Evolutionary conservation across 2,329 filamentous ascomycete genomes (phyloP), one percentile per base, ranked within the genome.

Genomic region (Mycosphaerella sp.): DNA sequence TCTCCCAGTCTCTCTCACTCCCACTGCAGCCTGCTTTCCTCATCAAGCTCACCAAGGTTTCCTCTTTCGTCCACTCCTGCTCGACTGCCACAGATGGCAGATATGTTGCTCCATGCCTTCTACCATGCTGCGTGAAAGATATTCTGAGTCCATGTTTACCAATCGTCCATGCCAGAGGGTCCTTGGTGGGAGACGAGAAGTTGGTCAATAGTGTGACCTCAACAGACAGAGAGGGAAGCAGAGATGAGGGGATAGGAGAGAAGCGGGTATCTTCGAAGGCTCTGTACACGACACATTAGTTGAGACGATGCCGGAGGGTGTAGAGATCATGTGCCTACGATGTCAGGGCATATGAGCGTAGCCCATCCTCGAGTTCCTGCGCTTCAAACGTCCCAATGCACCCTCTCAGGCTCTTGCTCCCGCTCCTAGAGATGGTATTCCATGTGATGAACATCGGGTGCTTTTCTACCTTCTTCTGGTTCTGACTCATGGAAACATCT

Each of bases 361-460:
- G 74, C 3, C 89, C 90, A 1, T 79, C 71, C 27, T 82, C 77
- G 10, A 98, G 79, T 44, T 85, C 80, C 63, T 87, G 81, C 2
- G 83, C 69, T 64, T 90, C 86, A 65, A 97, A 98, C 2, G 91
- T 98, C 60, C 93, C 93, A 66, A 98, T 97, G 75, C 93, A 98
- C 53, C 93, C 93, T 53, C 93, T 85, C 37, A 98, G 79, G 18
- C 79, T 79, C 66, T 84, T 83, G 58, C 81, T 72, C 25, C 81
- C 79, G 47, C 68, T 73, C 17, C 75, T 69, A 6, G 79, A 81
- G 49, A 89, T 62, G 0, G 81, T 88, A 72, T 96, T 95, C 90
- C 91, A 97, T 6, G 90, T 95, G 41, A 98, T 87, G 68, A 97
- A 97, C 35, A 97, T 78, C 0, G 91, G 91, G 56, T 84, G 81